phyloP scores from a whole-genome alignment of 2,329 filamentous ascomycete genomes.

The Chrysosporium queenslandicum region DNA sequence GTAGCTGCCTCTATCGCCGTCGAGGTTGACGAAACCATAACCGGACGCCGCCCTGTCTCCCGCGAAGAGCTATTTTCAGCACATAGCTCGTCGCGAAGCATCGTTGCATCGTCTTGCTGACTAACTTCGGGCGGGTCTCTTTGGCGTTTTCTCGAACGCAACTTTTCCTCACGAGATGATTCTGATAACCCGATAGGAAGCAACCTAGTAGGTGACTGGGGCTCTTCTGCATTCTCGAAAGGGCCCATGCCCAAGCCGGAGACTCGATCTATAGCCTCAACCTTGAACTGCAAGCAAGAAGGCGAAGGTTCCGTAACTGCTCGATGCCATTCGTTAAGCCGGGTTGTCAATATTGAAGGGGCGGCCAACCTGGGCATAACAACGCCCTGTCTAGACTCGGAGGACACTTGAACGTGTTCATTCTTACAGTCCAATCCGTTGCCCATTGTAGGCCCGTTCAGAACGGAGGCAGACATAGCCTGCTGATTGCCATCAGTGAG shows the following conservation, averaged over 20 bases:
- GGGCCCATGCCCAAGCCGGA: constrained; percentile 3
- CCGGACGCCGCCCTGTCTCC: not conserved
- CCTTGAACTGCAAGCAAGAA: constrained; percentile 1
- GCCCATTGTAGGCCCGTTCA: not conserved
- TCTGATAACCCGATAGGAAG: constrained; percentile 2
- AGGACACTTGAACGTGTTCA: not conserved
- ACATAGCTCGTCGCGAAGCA: not conserved
- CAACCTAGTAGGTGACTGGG: not conserved
- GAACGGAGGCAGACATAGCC: not conserved
- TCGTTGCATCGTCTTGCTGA: not conserved
- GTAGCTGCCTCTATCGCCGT: not conserved
- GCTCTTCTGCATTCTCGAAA: not conserved
- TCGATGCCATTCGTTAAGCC: not conserved
- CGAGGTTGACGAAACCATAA: not conserved
- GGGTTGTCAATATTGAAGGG: not conserved
- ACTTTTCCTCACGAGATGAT: constrained; percentile 2
- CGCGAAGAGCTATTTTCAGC: not conserved
- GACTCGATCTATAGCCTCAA: constrained; percentile 13
- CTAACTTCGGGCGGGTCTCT: not conserved
- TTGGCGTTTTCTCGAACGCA: not conserved
- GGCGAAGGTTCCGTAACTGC: not conserved
- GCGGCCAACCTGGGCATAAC: not conserved
- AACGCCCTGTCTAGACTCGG: too few species aligned
- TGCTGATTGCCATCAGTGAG: not conserved
- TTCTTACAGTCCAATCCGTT: not conserved